Evolutionary conservation across 225 moss, liverwort and hornwort species (phyloP), one percentile per base, ranked within the genome.

Genomic region (Pseudoscleropodium purum): DNA sequence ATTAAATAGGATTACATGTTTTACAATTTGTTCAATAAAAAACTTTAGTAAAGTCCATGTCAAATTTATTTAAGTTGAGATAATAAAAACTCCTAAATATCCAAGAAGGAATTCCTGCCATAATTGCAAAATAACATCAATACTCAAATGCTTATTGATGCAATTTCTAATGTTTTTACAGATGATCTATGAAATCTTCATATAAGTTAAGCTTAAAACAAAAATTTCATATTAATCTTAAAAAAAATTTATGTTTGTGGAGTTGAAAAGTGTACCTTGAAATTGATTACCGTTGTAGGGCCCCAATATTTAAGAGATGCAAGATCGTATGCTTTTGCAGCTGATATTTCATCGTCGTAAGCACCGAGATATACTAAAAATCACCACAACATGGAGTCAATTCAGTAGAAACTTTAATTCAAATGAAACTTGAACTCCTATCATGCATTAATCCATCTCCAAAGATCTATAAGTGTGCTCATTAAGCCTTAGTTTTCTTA

Each of bases 251-350:
- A 17, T 30, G 2, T 16, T 51, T 20, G 20, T 19, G 31, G 26
- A 74, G 6, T n/a, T 15, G 21, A 43, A 60, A 63, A 2, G 36
- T 20, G 45, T 76, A 91, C 92, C 79, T 87, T 37, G 12, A 94
- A 91, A 52, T 92, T 92, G 77, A 69, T 91, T 4, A 47, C 4
- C 1, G 90, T 79, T 33, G 57, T 41, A 45, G 51, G 67, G 7
- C 94, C 92, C 90, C 94, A 92, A 26, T 91, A 92, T 70, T 94
- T 94, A 0, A 94, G 85, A 57, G 92, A 89, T 37, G 90, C 91
- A 6, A 94, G 86, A 78, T 96, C 96, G 57, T 96, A 95, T 9
- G 96, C 95, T 19, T 84, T 82, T 68, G 95, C 96, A 15, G 95
- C 96, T 5, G 90, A 88, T 47, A 51, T 84, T 85, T 96, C 95